Evolutionary conservation across 2,329 filamentous ascomycete species (phyloP).

Genomic region (Penicillium sp.): DNA sequence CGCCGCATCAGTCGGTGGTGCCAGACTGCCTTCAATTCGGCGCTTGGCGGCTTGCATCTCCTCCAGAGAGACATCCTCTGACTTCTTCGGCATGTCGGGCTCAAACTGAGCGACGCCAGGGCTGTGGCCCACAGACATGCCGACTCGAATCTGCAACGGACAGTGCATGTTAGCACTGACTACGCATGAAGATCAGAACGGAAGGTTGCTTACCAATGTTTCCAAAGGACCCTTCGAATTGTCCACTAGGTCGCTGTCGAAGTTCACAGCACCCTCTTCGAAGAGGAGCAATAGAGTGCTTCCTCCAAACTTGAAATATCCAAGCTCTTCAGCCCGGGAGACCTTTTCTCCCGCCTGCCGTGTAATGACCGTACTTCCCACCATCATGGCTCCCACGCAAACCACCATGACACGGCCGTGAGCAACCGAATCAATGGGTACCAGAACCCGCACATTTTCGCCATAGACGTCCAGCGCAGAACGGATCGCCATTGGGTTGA

Average conservation of each 20-base stretch:
- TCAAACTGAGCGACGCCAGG: constrained; percentile 62
- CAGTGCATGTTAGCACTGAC: too few relatives aligned
- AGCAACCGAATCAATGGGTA: constrained; percentile 79
- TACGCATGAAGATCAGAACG: too few relatives aligned
- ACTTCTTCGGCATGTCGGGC: constrained; percentile 77
- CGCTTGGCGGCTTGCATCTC: constrained; percentile 81
- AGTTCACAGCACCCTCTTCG: constrained; percentile 81
- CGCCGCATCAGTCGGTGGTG: constrained; percentile 24
- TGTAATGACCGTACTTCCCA: constrained; percentile 93
- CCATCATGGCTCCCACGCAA: constrained; percentile 98
- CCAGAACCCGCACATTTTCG: constrained; percentile 80
- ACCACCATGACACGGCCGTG: constrained; percentile 94
- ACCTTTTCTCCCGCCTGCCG: constrained; percentile 73
- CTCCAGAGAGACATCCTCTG: constrained; percentile 63
- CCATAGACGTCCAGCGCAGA: constrained; percentile 93
- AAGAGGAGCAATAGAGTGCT: constrained; percentile 85
- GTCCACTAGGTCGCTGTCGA: constrained; percentile 77
- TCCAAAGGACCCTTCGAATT: constrained; percentile 82
- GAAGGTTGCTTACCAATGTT: constrained; percentile 63
- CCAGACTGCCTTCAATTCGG: constrained; percentile 60
- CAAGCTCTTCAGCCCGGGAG: constrained; percentile 77
- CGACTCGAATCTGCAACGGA: constrained; percentile 91
- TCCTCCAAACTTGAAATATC: constrained; percentile 97
- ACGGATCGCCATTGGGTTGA: constrained; percentile 97
- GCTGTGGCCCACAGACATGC: constrained; percentile 92